phyloP scores from a whole-genome alignment of 2,329 filamentous ascomycete species.

The Calycina herbarum region DNA sequence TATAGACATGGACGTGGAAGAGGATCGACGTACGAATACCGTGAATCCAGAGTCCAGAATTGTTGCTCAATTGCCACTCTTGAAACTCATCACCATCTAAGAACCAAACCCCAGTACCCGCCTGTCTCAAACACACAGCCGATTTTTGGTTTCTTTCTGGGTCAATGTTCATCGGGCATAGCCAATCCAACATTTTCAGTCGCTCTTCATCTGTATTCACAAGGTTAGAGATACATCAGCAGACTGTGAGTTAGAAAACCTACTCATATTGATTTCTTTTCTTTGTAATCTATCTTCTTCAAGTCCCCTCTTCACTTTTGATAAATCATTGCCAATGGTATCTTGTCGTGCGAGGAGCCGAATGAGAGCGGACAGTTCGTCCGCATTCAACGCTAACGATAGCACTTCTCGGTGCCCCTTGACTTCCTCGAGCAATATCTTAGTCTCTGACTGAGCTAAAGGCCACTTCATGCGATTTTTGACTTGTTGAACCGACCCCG shows the following conservation, averaged over 20 bases:
- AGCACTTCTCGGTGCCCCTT: neutral
- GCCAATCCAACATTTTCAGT: neutral
- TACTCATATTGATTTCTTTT: neutral
- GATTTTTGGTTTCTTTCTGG: neutral
- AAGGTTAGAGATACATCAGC: neutral
- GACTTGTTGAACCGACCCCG: neutral
- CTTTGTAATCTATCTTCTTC: neutral
- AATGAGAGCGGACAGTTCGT: neutral
- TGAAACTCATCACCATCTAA: neutral
- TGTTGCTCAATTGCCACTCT: neutral
- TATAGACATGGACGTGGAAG: neutral
- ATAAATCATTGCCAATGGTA: neutral
- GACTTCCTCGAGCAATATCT: neutral
- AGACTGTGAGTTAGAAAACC: neutral
- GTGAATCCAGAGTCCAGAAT: neutral
- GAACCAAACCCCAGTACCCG: neutral
- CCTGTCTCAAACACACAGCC: neutral
- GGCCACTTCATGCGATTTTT: neutral
- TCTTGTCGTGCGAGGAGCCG: neutral
- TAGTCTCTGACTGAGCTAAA: neutral
- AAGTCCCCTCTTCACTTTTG: neutral
- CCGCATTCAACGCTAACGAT: neutral
- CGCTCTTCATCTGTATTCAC: neutral
- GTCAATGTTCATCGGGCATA: neutral
- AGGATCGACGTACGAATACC: neutral